Evolutionary conservation across 2,329 filamentous ascomycete genomes (phyloP).

Genomic region (Teratosphaeria destructans): DNA sequence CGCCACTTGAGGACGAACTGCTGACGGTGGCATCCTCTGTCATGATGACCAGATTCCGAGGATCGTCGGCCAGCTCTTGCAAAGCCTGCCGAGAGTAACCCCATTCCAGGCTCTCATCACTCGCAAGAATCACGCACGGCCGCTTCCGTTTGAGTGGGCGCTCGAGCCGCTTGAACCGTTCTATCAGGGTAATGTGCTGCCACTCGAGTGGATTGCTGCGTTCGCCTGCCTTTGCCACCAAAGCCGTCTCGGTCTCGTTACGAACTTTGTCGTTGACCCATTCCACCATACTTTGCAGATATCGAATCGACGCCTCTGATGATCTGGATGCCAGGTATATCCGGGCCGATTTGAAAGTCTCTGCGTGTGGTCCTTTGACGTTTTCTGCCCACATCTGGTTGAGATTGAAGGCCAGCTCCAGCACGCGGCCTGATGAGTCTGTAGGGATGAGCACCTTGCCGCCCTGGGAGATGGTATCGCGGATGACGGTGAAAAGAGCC

Average conservation of each 20-base stretch:
- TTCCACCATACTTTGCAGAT: conserved; percentile 90
- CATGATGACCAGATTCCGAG: conserved; percentile 74
- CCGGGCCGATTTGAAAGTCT: conserved; percentile 41
- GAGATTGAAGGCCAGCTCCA: conserved; percentile 83
- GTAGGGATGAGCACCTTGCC: conserved; percentile 89
- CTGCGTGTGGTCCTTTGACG: conserved; percentile 23
- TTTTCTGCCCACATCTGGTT: conserved; percentile 77
- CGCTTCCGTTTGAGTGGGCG: conserved; percentile 48
- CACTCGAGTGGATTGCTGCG: conserved; percentile 76
- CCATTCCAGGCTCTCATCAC: conserved; percentile 85
- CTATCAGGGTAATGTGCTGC: conserved; percentile 70
- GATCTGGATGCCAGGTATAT: conserved; percentile 81
- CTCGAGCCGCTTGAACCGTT: conserved; percentile 70
- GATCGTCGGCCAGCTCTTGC: conserved; percentile 60
- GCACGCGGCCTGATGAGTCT: conserved; percentile 86
- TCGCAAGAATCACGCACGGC: conserved; percentile 75
- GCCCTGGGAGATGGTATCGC: conserved; percentile 66
- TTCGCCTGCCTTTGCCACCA: conserved; percentile 23
- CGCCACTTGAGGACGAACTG: conserved; percentile 32
- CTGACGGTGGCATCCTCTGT: conserved; percentile 1
- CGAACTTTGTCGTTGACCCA: conserved; percentile 98
- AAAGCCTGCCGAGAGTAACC: conserved; percentile 81
- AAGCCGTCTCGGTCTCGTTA: conserved; percentile 50
- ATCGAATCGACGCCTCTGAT: conserved; percentile 76
- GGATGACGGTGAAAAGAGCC: conserved; percentile 68